Base-by-base conservation (phyloP, 2,329 filamentous ascomycete species). In the Stachybotrys chlorohalonatus region DNA sequence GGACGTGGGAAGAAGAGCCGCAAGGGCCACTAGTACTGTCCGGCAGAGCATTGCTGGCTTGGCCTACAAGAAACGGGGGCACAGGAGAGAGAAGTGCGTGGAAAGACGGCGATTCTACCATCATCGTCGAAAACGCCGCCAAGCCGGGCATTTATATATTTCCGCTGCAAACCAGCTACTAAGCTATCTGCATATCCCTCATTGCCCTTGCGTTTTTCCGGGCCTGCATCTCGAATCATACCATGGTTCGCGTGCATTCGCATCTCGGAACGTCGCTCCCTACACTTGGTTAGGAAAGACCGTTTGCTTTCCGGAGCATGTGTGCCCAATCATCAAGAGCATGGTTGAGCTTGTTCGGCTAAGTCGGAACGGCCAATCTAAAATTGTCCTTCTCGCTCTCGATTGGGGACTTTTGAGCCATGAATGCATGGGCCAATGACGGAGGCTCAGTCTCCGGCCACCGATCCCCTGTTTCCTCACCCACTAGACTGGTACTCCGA, bases 1-100 rank as follows among this genome's bases (percentile, higher is more conserved):
- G 31, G 79, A 68, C 52, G 74, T 67, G 2, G 78, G 75, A 47
- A 78, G 63, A 47, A 78, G 66, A 9, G 74, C 66, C 9, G 74
- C 71, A 6, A 80, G 67, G 53, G 74, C 73, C 53, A 80, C 64
- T 60, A 62, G 53, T 78, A 71, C 69, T 31, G 67, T 63, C 67
- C 73, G 65, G 56, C 65, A 58, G 58, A 80, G 7, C 50, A 52
- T 52, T 13, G 17, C 39, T 11, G 49, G 3, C n/a, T 15, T 45
- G 7, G 7, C n/a, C 32, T 42, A 11, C 36, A 51, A 6, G 32
- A 51, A 7, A 15, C n/a, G 8, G n/a, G 32, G 7, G 11, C 3
- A 31, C 30, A 16, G 11, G 49, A 7, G 16, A 36, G n/a, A 17
- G 24, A n/a, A 32, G 30, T 11, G 31, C 7, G n/a, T 49, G 15